These are phyloP conservation scores for Bidens hawaiensis DNA, from an alignment of 140 eudicot genomes.

Conservation along the genomic window DNA sequence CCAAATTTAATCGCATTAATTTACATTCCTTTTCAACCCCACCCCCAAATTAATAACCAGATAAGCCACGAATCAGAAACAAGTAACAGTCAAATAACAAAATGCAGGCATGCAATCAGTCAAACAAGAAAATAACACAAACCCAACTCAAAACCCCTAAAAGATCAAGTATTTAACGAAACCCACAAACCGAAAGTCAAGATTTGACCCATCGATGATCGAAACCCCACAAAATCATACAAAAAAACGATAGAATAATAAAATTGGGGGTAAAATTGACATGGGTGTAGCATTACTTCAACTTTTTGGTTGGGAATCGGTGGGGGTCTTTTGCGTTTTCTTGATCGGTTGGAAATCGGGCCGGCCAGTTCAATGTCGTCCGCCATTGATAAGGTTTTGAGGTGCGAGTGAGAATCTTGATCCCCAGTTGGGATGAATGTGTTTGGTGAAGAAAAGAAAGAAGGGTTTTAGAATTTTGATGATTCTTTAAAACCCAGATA, in stretches of 20 bases:
- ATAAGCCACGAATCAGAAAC: slow-evolving; percentile 12
- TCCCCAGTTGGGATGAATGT: slow-evolving; percentile 21
- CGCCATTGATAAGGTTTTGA: slow-evolving; percentile 35
- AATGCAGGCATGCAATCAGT: slow-evolving; percentile 38
- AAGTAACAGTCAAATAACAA: slow-evolving; percentile 11
- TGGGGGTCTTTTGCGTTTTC: slow-evolving; percentile 22
- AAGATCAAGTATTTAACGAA: slow-evolving; percentile 1
- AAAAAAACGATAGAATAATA: neutral
- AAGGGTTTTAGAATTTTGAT: slow-evolving; percentile 32
- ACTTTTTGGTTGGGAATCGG: slow-evolving; percentile 27
- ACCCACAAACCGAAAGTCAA: slow-evolving; percentile 11
- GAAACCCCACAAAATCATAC: neutral
- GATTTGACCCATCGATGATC: slow-evolving; percentile 4
- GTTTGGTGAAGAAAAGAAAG: slow-evolving; percentile 35
- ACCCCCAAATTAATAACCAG: slow-evolving; percentile 11
- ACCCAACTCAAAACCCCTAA: slow-evolving; percentile 11
- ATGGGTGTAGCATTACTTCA: slow-evolving; percentile 29
- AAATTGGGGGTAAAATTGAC: neutral
- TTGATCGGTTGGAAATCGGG: slow-evolving; percentile 18
- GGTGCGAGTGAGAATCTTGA: slow-evolving; percentile 11
- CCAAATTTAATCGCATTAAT: neutral
- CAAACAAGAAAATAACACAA: slow-evolving; percentile 19
- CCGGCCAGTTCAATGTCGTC: slow-evolving; percentile 23
- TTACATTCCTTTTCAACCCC: slow-evolving; percentile 1
- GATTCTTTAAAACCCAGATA: slow-evolving; percentile 31